Evolutionary conservation across 306 rosid genomes (phyloP), one percentile per base, ranked within the genome.

Genomic region (Acacia confusa): DNA sequence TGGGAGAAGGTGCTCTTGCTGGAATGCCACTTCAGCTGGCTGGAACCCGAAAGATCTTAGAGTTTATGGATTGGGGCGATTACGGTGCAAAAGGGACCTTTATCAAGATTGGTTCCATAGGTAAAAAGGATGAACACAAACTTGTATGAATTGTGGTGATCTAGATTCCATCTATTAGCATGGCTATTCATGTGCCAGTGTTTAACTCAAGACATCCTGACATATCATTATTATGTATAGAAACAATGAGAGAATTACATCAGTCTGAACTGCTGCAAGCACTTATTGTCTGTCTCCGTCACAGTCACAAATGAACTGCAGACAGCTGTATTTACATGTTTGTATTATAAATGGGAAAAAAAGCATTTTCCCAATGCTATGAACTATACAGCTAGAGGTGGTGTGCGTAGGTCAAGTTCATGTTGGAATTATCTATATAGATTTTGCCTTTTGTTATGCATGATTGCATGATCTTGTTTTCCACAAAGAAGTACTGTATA

Each of bases 1-100:
- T 95, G 99, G 99, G 99, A 78, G 94, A 93, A 82, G 99, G 99
- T 75, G 97, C 99, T 73, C 94, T 90, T 73, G 89, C 94, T 73
- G 99, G 97, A 81, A 93, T 95, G 99, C 99, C 99, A 28, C 84
- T 95, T 83, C 99, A 95, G 89, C 99, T 95, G 72, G 97, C 98
- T 78, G 99, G 99, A 72, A 90, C 86, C 81, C 86, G 96, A 75
- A 84, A 86, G 85, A 95, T 95, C 84, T 82, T 95, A 78, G 98
- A 95, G 88, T 93, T 83, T 90, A 95, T 95, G 99, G 97, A 93
- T 87, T 95, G 99, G 99, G 99, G 97, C 78, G 97, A 93, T 60
- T 89, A 95, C 81, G 99, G 89, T 80, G 99, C 95, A 32, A 83
- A 88, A 81, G 97, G 92, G 67, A 95, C 91, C 17, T 95, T 95